Evolutionary conservation across 345 rosid species (phyloP).

Genomic region (Brassica incana): DNA sequence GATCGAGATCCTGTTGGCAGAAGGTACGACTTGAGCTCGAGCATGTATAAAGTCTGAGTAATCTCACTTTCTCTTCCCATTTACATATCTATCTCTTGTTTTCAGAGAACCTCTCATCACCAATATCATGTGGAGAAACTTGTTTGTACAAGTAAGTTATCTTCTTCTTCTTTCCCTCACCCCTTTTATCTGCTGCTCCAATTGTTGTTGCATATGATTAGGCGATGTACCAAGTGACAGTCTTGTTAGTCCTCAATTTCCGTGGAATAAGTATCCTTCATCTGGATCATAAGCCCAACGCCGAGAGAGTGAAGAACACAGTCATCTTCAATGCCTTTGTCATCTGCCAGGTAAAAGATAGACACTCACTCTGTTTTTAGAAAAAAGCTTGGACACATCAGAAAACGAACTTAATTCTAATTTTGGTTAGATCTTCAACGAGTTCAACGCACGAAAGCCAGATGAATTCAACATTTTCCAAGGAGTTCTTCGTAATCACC

Average conservation of each 20-base stretch:
- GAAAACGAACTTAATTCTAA: neutral
- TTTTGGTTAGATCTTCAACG: slow-evolving; percentile 67
- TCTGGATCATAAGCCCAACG: slow-evolving; percentile 42
- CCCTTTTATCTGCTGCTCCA: neutral
- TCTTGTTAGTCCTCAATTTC: slow-evolving; percentile 78
- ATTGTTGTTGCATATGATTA: slow-evolving; percentile 34
- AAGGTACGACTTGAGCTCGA: slow-evolving; percentile 50
- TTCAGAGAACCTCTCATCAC: slow-evolving; percentile 94
- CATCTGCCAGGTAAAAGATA: slow-evolving; percentile 75
- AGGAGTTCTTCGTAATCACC: slow-evolving; percentile 71
- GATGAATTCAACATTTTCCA: slow-evolving; percentile 76
- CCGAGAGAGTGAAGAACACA: slow-evolving; percentile 72
- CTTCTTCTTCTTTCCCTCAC: neutral
- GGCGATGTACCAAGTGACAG: slow-evolving; percentile 82
- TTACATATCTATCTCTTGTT: neutral
- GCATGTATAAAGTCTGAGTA: neutral
- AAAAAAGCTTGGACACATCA: neutral
- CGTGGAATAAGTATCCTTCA: slow-evolving; percentile 59
- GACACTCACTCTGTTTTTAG: neutral
- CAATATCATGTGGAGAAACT: slow-evolving; percentile 98
- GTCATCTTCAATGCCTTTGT: slow-evolving; percentile 93
- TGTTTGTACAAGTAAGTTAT: slow-evolving; percentile 71
- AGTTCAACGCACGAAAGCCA: slow-evolving; percentile 93
- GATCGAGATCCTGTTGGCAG: slow-evolving; percentile 90
- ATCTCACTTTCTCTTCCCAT: neutral